phyloP scores from a whole-genome alignment of 129 eudicot genomes.

The Ambrosia trifida region DNA sequence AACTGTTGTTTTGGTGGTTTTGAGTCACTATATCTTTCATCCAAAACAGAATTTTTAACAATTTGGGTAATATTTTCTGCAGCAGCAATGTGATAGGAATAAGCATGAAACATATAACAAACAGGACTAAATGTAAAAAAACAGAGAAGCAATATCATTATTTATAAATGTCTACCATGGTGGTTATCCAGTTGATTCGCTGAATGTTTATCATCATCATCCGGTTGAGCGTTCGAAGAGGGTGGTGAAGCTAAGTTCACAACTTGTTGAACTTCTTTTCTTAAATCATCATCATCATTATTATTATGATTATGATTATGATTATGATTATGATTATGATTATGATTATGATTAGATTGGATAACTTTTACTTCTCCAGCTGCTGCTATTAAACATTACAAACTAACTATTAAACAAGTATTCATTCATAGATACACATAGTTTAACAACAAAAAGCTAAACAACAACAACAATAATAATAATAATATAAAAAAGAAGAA shows the following conservation, averaged over 20 bases:
- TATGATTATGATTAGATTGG: too few relatives aligned
- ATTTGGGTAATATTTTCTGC: constrained; percentile 38
- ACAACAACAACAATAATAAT: background rate
- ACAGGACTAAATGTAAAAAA: background rate
- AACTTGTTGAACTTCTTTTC: constrained; percentile 15
- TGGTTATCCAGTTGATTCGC: too few relatives aligned
- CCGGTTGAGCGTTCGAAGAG: background rate
- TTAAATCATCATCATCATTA: background rate
- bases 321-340: too few relatives aligned
- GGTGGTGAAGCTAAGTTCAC: constrained; percentile 28
- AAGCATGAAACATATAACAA: background rate
- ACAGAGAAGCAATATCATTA: too few relatives aligned
- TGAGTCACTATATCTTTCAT: constrained; percentile 26
- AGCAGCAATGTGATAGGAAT: constrained; percentile 20
- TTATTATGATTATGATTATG: too few relatives aligned
- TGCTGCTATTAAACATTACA: too few relatives aligned
- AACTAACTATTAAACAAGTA: too few relatives aligned
- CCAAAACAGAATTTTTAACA: constrained; percentile 32
- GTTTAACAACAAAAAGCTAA: too few relatives aligned
- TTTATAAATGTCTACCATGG: too few relatives aligned
- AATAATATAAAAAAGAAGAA: background rate
- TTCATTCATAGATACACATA: too few relatives aligned
- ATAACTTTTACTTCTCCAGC: too few relatives aligned
- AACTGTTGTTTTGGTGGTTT: constrained; percentile 31
- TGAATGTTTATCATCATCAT: background rate